These are phyloP conservation scores for Curvularia eragrostidis DNA, from an alignment of 2,329 filamentous ascomycete genomes.

Conservation along the genomic window DNA sequence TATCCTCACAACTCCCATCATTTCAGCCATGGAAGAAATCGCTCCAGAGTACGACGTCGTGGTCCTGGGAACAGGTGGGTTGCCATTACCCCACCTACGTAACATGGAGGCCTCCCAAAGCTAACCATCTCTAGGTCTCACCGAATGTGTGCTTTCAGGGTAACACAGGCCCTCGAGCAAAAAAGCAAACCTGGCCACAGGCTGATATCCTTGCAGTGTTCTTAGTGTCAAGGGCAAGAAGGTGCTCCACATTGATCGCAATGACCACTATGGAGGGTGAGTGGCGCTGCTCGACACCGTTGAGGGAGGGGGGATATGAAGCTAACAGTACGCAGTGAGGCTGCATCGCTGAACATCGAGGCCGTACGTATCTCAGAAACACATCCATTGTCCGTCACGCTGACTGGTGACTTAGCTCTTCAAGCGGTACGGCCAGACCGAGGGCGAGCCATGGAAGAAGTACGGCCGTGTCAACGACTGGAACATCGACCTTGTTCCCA, in stretches of 20 bases:
- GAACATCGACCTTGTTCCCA: constrained; percentile 99
- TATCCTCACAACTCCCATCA: constrained; percentile 17
- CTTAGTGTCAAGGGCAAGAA: constrained; percentile 99
- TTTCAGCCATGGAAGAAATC: constrained; percentile 87
- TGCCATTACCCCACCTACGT: constrained; percentile 50
- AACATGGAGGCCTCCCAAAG: constrained; percentile 18
- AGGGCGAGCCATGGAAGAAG: constrained; percentile 94
- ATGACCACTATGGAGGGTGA: constrained; percentile 97
- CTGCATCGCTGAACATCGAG: constrained; percentile 96
- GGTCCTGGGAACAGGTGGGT: constrained; percentile 92
- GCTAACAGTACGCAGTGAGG: constrained; percentile 68
- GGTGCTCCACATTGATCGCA: constrained; percentile 97
- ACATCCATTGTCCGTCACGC: constrained; percentile 41
- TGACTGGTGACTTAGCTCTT: constrained; percentile 72
- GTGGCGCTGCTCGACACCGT: constrained; percentile 47
- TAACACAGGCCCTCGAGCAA: constrained; percentile 53
- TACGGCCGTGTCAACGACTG: constrained; percentile 97
- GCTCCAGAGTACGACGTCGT: constrained; percentile 98
- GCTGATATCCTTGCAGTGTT: constrained; percentile 65
- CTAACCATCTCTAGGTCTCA: constrained; percentile 72
- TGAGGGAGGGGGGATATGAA: constrained; percentile 7
- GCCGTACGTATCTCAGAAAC: constrained; percentile 61
- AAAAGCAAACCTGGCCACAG: not conserved
- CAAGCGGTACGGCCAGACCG: constrained; percentile 91
- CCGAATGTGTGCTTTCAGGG: constrained; percentile 98